Conservation (phyloP, 2,329 filamentous ascomycete genomes). For the Aspergillus fijiensis region DNA sequence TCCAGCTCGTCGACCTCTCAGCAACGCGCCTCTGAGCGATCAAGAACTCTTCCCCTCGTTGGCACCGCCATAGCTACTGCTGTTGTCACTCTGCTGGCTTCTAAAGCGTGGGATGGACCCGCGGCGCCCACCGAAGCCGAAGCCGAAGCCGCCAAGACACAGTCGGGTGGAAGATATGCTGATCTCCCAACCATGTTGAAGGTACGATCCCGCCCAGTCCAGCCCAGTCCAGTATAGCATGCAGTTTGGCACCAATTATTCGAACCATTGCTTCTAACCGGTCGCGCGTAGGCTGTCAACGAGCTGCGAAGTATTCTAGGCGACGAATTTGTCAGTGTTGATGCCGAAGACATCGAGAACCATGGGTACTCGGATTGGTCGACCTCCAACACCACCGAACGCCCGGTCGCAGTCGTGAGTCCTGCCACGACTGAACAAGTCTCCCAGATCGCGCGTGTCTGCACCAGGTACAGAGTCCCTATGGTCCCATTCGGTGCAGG, state of each 20-base stretch:
- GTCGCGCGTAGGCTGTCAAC: background rate
- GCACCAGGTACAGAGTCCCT: constrained; percentile 59
- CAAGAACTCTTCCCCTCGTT: background rate
- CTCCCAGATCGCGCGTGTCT: constrained; percentile 62
- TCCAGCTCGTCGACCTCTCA: background rate
- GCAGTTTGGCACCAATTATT: too few species aligned
- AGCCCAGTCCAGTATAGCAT: background rate
- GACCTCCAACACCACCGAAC: constrained; percentile 51
- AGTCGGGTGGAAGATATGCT: background rate
- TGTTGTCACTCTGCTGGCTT: background rate
- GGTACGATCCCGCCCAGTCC: background rate
- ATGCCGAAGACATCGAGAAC: constrained; percentile 59
- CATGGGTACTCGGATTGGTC: constrained; percentile 70
- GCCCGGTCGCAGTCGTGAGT: constrained; percentile 61
- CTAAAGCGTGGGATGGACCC: background rate
- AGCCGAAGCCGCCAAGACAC: background rate
- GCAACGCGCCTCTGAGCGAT: background rate
- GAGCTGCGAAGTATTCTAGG: background rate
- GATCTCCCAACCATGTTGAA: constrained; percentile 1
- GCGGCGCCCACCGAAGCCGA: background rate
- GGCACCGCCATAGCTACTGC: background rate
- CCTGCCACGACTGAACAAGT: constrained; percentile 64
- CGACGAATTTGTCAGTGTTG: constrained; percentile 59
- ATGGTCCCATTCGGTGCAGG: constrained; percentile 7
- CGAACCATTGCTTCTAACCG: background rate